Percentiles rank a stretch among this genome's conserved stretches.
phyloP scores from a whole-genome alignment of 2,329 filamentous ascomycete species.

The Ophiosphaerella narmari region DNA sequence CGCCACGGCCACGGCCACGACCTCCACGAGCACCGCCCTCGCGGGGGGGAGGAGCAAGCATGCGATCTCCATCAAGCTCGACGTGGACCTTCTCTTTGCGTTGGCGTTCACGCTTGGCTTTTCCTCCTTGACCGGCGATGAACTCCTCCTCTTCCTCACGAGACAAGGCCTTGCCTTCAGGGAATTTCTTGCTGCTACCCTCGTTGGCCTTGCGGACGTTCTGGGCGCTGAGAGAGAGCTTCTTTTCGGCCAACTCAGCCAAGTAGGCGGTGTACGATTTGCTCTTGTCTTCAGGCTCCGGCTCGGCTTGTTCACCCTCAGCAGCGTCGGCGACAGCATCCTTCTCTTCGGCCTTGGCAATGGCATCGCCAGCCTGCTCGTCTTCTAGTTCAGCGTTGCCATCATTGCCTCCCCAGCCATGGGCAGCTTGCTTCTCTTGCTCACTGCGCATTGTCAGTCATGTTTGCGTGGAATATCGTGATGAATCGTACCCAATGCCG shows the following conservation, averaged over 20 bases:
- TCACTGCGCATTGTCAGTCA: conserved; percentile 57
- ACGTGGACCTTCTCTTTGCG: conserved; percentile 89
- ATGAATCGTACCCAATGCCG: conserved; percentile 59
- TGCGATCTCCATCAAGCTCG: conserved; percentile 78
- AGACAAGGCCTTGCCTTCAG: conserved; percentile 71
- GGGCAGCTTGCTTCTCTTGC: conserved; percentile 83
- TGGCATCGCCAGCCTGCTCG: conserved; percentile 87
- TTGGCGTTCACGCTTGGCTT: conserved; percentile 81
- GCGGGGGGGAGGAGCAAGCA: conserved; percentile 59
- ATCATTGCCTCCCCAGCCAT: conserved; percentile 85
- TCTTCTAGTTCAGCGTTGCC: conserved; percentile 86
- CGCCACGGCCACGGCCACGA: conserved; percentile 55
- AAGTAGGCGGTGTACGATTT: conserved; percentile 91
- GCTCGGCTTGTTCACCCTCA: conserved; percentile 52
- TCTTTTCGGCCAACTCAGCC: conserved; percentile 76
- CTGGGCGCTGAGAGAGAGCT: conserved; percentile 68
- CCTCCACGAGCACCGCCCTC: conserved; percentile 53
- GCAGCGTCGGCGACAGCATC: conserved; percentile 52
- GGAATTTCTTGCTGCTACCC: conserved; percentile 94
- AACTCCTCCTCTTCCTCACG: conserved; percentile 69
- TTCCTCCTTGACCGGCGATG: conserved; percentile 74
- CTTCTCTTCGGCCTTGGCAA: conserved; percentile 84
- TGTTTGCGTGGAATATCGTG: background rate
- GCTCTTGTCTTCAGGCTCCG: conserved; percentile 78
- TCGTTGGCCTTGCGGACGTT: conserved; percentile 91